A percentile compares a stretch with the other conserved stretches of the same genome.
Conservation (phyloP, 257 asterid genomes). For the Solanum sitiens region DNA sequence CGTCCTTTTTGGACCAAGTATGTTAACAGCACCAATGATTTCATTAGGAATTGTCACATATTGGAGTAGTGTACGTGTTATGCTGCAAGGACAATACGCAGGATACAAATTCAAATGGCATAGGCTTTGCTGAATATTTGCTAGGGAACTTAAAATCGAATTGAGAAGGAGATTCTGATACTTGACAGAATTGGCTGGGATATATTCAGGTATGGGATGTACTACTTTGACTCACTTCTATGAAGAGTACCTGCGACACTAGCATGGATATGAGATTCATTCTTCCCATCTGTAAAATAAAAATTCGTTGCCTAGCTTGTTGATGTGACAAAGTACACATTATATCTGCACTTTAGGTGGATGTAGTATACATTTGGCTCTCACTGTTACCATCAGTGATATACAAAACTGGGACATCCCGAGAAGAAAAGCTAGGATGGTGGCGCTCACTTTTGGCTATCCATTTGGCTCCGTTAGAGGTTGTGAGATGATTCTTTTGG, state of each 20-base stretch:
- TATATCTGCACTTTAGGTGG: conserved; percentile 31
- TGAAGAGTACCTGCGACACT: conserved; percentile 26
- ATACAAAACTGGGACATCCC: conserved; percentile 2
- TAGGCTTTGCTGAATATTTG: not conserved
- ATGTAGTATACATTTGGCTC: conserved; percentile 1
- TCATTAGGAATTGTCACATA: conserved; percentile 78
- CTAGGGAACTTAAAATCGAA: not conserved
- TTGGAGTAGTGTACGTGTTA: conserved; percentile 43
- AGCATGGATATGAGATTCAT: conserved; percentile 38
- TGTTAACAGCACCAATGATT: conserved; percentile 82
- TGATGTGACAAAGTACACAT: conserved; percentile 37
- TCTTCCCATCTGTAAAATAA: conserved; percentile 48
- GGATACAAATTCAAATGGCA: conserved; percentile 1
- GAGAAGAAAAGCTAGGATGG: conserved; percentile 17
- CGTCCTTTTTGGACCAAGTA: conserved; percentile 97
- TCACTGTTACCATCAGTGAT: not conserved
- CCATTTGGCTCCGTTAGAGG: conserved; percentile 16
- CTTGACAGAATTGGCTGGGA: conserved; percentile 13
- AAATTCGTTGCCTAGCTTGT: conserved; percentile 33
- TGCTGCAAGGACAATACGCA: not conserved
- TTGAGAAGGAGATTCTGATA: conserved; percentile 22
- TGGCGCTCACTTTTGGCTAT: conserved; percentile 18
- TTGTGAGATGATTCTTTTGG: conserved; percentile 30
- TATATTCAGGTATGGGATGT: conserved; percentile 5
- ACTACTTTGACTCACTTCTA: conserved; percentile 14